Evolutionary conservation across 352 stramenopile species (phyloP).

Genomic region (Aphanomyces cochlioides): DNA sequence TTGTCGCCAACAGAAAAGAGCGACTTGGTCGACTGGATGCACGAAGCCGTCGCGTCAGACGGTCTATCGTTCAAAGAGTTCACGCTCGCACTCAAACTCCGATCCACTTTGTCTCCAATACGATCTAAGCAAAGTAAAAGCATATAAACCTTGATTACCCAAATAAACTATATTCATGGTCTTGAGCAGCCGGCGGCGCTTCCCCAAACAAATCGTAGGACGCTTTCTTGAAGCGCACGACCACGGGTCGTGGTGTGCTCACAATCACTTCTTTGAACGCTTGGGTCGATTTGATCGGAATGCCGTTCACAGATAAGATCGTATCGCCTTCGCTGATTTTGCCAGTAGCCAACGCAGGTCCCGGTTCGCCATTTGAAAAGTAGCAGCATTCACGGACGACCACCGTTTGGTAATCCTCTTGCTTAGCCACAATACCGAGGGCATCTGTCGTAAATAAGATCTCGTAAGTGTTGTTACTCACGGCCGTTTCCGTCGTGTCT

Average conservation of each 20-base stretch:
- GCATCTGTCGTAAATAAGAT: slow-evolving; percentile 54
- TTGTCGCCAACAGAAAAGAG: slow-evolving; percentile 25
- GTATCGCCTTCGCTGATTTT: slow-evolving; percentile 57
- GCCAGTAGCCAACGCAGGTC: slow-evolving; percentile 47
- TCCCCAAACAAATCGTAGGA: slow-evolving; percentile 22
- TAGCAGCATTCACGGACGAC: slow-evolving; percentile 64
- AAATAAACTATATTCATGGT: slow-evolving; percentile 63
- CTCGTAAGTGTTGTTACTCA: slow-evolving; percentile 49
- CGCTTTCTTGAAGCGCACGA: slow-evolving; percentile 61
- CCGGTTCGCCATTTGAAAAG: slow-evolving; percentile 45
- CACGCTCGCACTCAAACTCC: slow-evolving; percentile 51
- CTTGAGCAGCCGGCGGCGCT: slow-evolving; percentile 7
- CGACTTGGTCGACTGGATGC: slow-evolving; percentile 45
- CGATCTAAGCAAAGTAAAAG: slow-evolving; percentile 7
- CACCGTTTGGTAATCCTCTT: slow-evolving; percentile 42
- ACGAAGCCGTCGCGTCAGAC: slow-evolving; percentile 42
- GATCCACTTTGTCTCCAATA: slow-evolving; percentile 45
- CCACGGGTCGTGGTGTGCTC: slow-evolving; percentile 50
- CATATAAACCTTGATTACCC: slow-evolving; percentile 39
- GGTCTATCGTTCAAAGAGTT: slow-evolving; percentile 60
- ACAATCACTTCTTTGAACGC: slow-evolving; percentile 74
- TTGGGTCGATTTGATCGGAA: slow-evolving; percentile 55
- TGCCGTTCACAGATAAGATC: slow-evolving; percentile 69
- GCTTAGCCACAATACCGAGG: slow-evolving; percentile 61
- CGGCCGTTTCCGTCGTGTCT: slow-evolving; percentile 25